These are phyloP conservation scores for Cystobasidium tubakii DNA, from an alignment of 768 basidiomycete genomes.

Conservation along the genomic window DNA sequence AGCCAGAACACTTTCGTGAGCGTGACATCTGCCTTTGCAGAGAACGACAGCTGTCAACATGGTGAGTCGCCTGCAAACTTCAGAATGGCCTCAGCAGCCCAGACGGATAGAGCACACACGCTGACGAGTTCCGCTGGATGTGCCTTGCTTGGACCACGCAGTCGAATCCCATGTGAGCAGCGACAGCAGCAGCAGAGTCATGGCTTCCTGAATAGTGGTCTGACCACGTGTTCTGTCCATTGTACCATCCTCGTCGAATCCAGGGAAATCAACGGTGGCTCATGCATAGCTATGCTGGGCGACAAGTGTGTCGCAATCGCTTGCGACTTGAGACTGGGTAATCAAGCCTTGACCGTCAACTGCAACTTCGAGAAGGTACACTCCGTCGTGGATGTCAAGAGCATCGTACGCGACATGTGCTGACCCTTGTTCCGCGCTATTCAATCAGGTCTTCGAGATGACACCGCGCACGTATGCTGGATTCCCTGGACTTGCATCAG, in stretches of 20 bases:
- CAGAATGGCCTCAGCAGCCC: background rate
- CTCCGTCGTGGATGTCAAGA: background rate
- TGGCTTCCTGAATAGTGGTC: background rate
- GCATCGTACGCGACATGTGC: background rate
- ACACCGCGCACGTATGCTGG: slow-evolving; percentile 88
- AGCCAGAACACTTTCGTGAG: too few relatives aligned
- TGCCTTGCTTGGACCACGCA: background rate
- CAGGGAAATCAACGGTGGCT: slow-evolving; percentile 81
- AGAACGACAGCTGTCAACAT: background rate
- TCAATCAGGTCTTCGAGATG: slow-evolving; percentile 76
- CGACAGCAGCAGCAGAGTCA: background rate
- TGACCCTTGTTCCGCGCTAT: background rate
- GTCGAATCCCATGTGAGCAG: slow-evolving; percentile 35
- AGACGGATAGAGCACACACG: background rate
- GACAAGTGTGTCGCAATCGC: slow-evolving; percentile 99
- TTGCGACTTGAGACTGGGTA: slow-evolving; percentile 84
- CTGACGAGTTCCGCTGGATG: slow-evolving; percentile 32
- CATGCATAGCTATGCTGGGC: slow-evolving; percentile 97
- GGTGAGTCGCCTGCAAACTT: background rate
- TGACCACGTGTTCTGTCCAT: background rate
- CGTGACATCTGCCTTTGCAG: too few relatives aligned
- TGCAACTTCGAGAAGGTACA: slow-evolving; percentile 89
- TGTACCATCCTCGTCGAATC: background rate
- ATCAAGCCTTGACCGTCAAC: slow-evolving; percentile 75
- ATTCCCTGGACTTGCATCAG: slow-evolving; percentile 84